Conservation (phyloP, 768 basidiomycete species). For the Mycena metata region DNA sequence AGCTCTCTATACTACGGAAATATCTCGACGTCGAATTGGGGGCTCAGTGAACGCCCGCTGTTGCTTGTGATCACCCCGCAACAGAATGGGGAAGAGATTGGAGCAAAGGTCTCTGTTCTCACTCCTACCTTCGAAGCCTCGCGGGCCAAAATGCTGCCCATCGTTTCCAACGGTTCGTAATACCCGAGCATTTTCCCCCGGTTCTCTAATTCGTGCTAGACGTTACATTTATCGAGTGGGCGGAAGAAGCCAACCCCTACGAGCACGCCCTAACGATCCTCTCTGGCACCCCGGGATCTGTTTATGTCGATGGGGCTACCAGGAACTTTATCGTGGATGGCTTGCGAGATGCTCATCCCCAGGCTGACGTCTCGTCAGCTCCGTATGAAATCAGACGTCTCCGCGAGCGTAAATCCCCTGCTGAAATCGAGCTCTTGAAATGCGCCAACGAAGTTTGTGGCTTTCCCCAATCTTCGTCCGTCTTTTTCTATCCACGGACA, state of each 20-base stretch:
- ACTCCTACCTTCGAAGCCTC: conserved; percentile 85
- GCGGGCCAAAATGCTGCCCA: conserved; percentile 70
- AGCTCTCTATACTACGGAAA: conserved; percentile 82
- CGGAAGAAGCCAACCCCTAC: conserved; percentile 80
- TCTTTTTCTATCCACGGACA: neutral
- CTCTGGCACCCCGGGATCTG: conserved; percentile 44
- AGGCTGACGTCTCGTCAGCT: conserved; percentile 59
- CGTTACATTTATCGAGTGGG: conserved; percentile 68
- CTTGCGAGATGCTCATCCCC: conserved; percentile 59
- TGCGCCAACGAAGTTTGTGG: conserved; percentile 82
- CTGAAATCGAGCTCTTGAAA: conserved; percentile 78
- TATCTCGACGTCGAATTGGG: conserved; percentile 73
- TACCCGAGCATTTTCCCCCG: no score
- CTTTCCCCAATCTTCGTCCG: neutral
- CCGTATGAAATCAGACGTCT: conserved; percentile 69
- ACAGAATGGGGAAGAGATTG: conserved; percentile 42
- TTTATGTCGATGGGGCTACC: conserved; percentile 73
- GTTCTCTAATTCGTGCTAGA: conserved; percentile 21
- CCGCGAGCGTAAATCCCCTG: conserved; percentile 79
- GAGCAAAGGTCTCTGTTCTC: conserved; percentile 68
- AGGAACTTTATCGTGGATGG: conserved; percentile 78
- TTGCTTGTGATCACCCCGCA: conserved; percentile 73
- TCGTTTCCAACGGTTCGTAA: conserved; percentile 58
- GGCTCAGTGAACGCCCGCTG: conserved; percentile 83
- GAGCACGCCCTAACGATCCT: conserved; percentile 54